Conservation (phyloP, 2,329 filamentous ascomycete species). For the Stachybotrys echinatus region DNA sequence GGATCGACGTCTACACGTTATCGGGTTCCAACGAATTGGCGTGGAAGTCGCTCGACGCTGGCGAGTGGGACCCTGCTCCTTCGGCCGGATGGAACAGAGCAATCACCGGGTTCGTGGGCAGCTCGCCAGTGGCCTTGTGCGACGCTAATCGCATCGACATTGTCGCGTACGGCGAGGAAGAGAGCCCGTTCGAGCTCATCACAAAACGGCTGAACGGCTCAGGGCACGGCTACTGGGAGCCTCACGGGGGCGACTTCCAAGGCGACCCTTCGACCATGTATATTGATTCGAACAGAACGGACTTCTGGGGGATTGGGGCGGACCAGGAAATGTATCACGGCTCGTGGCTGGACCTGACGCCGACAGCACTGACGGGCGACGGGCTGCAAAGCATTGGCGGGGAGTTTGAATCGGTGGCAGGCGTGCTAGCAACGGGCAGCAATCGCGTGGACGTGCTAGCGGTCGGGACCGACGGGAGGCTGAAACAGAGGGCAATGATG, state of each 20-base stretch:
- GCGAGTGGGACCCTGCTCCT: neutral
- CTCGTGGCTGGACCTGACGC: slow-evolving; percentile 2
- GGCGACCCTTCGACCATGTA: neutral
- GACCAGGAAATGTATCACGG: slow-evolving; percentile 6
- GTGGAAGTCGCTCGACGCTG: neutral
- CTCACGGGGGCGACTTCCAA: neutral
- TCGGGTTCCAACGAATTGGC: neutral
- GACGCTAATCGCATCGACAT: neutral
- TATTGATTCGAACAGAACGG: neutral
- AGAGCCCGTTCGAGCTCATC: neutral
- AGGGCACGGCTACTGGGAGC: neutral
- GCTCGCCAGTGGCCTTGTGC: neutral
- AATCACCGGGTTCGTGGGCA: neutral
- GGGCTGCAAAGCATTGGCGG: slow-evolving; percentile 3
- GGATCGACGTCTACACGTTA: neutral
- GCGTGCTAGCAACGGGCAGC: slow-evolving; percentile 3
- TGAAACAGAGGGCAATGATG: slow-evolving; percentile 6
- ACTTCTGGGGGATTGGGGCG: slow-evolving; percentile 2
- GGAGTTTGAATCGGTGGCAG: slow-evolving; percentile 4
- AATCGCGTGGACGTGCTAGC: slow-evolving; percentile 8
- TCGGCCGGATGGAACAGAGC: neutral
- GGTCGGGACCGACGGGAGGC: slow-evolving; percentile 5
- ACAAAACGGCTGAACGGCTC: neutral
- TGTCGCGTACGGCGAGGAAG: slow-evolving; percentile 1
- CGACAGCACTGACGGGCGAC: neutral